These are phyloP conservation scores for Esteya vermicola DNA, from an alignment of 2,329 filamentous ascomycete genomes.

Conservation along the genomic window DNA sequence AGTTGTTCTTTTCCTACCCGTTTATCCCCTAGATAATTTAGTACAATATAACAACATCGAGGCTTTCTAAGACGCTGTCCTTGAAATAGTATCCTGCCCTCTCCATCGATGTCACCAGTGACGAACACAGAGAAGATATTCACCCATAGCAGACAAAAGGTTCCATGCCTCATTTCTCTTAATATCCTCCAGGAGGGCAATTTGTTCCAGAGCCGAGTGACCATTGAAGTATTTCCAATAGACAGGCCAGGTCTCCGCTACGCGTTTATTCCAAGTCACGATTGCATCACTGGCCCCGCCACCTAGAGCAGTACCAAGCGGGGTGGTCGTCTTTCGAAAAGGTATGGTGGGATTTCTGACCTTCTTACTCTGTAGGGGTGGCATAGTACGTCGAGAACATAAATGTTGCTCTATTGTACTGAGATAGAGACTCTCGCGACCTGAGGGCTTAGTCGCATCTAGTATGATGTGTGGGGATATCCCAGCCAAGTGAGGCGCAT, in stretches of 20 bases:
- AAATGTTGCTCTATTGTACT: constrained; percentile 43
- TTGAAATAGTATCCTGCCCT: too few relatives aligned
- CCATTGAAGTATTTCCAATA: constrained; percentile 85
- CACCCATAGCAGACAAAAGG: constrained; percentile 48
- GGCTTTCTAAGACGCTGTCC: too few relatives aligned
- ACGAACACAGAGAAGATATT: constrained; percentile 51
- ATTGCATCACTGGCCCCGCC: constrained; percentile 4
- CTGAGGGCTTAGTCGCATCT: constrained; percentile 64
- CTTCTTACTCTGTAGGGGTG: constrained; percentile 8
- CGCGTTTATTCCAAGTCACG: constrained; percentile 30
- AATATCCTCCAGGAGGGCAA: constrained; percentile 71
- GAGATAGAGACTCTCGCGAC: constrained; percentile 61
- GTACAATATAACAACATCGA: too few relatives aligned
- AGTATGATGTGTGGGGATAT: constrained; percentile 55
- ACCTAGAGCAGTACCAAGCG: too few relatives aligned
- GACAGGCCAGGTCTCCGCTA: constrained; percentile 54
- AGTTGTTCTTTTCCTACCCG: too few relatives aligned
- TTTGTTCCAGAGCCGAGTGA: constrained; percentile 67
- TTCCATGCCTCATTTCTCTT: constrained; percentile 72
- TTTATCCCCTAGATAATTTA: not conserved
- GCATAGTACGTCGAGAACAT: constrained; percentile 9
- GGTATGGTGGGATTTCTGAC: not conserved
- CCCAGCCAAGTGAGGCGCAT: constrained; percentile 39
- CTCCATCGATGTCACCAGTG: constrained; percentile 42
- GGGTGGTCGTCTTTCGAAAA: not conserved